phyloP scores from a whole-genome alignment of 257 asterid genomes.

The Lycium ferocissimum region DNA sequence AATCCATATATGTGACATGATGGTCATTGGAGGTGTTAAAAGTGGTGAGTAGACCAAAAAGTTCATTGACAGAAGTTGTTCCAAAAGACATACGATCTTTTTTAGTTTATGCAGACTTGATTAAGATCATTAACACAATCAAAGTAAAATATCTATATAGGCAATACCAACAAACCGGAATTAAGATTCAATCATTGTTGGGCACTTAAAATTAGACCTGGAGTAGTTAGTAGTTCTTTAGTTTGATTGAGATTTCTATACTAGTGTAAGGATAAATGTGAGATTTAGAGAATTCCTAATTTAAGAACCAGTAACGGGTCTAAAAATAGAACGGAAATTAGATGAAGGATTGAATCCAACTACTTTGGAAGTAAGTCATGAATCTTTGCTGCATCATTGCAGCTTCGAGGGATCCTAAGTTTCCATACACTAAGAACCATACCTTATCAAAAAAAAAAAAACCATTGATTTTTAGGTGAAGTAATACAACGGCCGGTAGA shows the following conservation, averaged over 20 bases:
- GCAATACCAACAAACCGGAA: neutral
- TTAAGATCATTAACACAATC: neutral
- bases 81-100: neutral
- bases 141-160: neutral
- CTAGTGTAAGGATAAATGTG: neutral
- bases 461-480: slow-evolving; percentile 17
- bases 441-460: too few relatives aligned
- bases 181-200: neutral
- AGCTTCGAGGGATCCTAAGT: neutral
- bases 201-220: slow-evolving; percentile 11
- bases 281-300: slow-evolving; percentile 3
- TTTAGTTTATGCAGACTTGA: neutral
- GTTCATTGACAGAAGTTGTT: neutral
- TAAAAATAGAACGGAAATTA: neutral
- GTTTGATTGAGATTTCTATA: neutral
- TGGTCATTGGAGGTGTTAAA: neutral
- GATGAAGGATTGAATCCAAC: neutral
- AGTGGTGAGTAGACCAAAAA: neutral
- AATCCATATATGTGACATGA: neutral
- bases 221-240: neutral
- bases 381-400: slow-evolving; percentile 7
- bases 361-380: neutral
- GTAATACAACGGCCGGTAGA: neutral
- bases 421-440: neutral
- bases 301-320: neutral